Evolutionary conservation across 768 basidiomycete species (phyloP).

Genomic region (Lactarius quietus): DNA sequence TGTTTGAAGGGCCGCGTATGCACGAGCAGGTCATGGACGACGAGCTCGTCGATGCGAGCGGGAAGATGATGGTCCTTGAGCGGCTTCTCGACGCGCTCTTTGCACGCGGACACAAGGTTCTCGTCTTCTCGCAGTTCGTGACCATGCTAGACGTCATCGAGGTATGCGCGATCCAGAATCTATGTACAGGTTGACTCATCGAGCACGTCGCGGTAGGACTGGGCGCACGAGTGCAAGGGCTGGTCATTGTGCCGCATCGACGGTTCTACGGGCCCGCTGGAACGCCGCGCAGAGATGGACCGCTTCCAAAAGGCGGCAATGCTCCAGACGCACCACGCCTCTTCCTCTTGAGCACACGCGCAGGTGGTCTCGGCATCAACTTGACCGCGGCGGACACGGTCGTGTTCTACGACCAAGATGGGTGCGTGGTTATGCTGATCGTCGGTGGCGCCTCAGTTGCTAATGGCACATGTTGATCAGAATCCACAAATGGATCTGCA

Average conservation of each 20-base stretch:
- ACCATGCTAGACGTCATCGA: conserved; percentile 96
- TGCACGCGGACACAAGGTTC: conserved; percentile 72
- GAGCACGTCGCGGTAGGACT: conserved; percentile 52
- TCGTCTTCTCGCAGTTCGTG: conserved; percentile 92
- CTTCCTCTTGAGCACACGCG: conserved; percentile 77
- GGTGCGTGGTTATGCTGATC: conserved; percentile 46
- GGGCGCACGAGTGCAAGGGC: conserved; percentile 80
- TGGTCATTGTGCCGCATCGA: conserved; percentile 91
- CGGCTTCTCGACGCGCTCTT: conserved; percentile 83
- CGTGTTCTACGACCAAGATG: conserved; percentile 93
- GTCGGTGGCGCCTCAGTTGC: not conserved
- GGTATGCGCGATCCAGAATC: conserved; percentile 42
- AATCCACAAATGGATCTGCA: conserved; percentile 97
- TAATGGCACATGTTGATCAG: conserved; percentile 35
- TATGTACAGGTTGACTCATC: conserved; percentile 11
- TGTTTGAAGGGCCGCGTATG: conserved; percentile 79
- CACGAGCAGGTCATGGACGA: conserved; percentile 65
- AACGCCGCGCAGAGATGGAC: conserved; percentile 82
- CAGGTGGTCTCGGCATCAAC: conserved; percentile 79
- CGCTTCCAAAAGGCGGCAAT: conserved; percentile 72
- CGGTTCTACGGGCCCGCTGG: conserved; percentile 74
- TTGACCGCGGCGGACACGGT: conserved; percentile 84
- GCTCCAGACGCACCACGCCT: conserved; percentile 59
- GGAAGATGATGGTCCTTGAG: conserved; percentile 97
- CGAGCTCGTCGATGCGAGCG: conserved; percentile 79